Percentiles rank a stretch among this genome's conserved stretches.
Evolutionary conservation across 768 basidiomycete species (phyloP).

Genomic region (Auriculariales sp.): DNA sequence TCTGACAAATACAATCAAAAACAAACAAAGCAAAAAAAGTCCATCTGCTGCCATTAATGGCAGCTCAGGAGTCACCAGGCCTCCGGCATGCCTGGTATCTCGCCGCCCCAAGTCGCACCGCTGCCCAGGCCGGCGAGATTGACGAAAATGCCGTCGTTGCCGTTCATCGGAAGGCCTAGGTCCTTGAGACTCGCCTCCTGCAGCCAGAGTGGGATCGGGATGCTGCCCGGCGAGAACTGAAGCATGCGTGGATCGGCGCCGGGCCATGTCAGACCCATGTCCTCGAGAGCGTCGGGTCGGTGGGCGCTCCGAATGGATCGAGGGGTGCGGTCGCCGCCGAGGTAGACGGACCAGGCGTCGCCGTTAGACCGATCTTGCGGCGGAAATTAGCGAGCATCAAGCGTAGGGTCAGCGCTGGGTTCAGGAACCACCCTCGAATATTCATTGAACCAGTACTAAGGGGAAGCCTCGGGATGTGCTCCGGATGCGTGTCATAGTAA

Average conservation of each 20-base stretch:
- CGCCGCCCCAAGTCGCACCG: conserved; percentile 48
- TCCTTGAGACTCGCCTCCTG: conserved; percentile 85
- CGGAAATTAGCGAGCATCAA: conserved; percentile 89
- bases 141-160: conserved; percentile 82
- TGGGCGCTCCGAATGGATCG: conserved; percentile 39
- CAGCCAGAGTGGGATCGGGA: conserved; percentile 1
- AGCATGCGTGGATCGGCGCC: conserved; percentile 30
- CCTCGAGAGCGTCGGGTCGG: conserved; percentile 62
- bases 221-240: background rate
- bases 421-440: too few species aligned
- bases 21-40: too few species aligned
- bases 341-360: conserved; percentile 3
- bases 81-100: conserved; percentile 65
- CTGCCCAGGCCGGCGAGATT: conserved; percentile 25
- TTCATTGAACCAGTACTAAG: too few species aligned
- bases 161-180: conserved; percentile 81
- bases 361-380: conserved; percentile 61
- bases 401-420: conserved; percentile 77
- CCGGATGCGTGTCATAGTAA: too few species aligned
- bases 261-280: conserved; percentile 68
- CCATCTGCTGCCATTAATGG: background rate
- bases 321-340: conserved; percentile 19
- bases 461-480: too few species aligned
- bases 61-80: conserved; percentile 44
- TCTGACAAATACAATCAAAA: too few species aligned